Percentiles rank a stretch among this genome's conserved stretches.
These are phyloP conservation scores for Coemansia sp. DNA, from an alignment of 192 early-diverging fungal genomes.

Conservation along the genomic window DNA sequence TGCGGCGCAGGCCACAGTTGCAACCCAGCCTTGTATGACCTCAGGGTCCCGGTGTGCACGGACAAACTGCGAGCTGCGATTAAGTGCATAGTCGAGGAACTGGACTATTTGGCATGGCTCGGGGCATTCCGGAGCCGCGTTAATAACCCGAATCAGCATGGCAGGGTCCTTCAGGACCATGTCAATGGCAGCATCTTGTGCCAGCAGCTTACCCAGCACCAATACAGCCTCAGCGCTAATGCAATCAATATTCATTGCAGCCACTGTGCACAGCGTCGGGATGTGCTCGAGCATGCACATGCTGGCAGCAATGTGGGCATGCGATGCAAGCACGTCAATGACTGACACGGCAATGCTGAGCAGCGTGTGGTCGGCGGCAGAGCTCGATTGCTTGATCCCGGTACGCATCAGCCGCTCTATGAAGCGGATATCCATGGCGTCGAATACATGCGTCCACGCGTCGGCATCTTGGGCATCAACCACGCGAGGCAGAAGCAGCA, in stretches of 20 bases:
- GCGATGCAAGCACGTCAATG: slow-evolving; percentile 37
- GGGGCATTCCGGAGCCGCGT: not conserved
- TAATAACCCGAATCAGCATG: slow-evolving; percentile 1
- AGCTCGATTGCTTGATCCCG: slow-evolving; percentile 20
- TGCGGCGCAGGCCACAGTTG: slow-evolving; percentile 1
- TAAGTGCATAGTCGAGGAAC: slow-evolving; percentile 27
- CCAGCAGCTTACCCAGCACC: slow-evolving; percentile 21
- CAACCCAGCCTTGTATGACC: slow-evolving; percentile 7
- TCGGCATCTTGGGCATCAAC: slow-evolving; percentile 28
- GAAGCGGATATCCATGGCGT: slow-evolving; percentile 32
- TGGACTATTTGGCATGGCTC: slow-evolving; percentile 4
- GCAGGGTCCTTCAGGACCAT: slow-evolving; percentile 9
- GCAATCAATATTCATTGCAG: not conserved
- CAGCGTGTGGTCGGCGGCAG: slow-evolving; percentile 8
- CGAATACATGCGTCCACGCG: slow-evolving; percentile 27
- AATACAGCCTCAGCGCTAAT: slow-evolving; percentile 18
- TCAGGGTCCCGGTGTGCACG: not conserved
- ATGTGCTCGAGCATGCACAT: slow-evolving; percentile 35
- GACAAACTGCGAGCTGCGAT: slow-evolving; percentile 23
- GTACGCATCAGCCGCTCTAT: slow-evolving; percentile 46
- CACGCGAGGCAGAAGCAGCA: slow-evolving; percentile 39
- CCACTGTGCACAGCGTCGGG: slow-evolving; percentile 21
- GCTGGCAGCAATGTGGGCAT: slow-evolving; percentile 19
- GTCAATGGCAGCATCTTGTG: slow-evolving; percentile 16
- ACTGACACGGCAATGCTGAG: slow-evolving; percentile 34